These are phyloP conservation scores for Silene noctiflora DNA, from an alignment of 179 eudicot species.

Conservation along the genomic window DNA sequence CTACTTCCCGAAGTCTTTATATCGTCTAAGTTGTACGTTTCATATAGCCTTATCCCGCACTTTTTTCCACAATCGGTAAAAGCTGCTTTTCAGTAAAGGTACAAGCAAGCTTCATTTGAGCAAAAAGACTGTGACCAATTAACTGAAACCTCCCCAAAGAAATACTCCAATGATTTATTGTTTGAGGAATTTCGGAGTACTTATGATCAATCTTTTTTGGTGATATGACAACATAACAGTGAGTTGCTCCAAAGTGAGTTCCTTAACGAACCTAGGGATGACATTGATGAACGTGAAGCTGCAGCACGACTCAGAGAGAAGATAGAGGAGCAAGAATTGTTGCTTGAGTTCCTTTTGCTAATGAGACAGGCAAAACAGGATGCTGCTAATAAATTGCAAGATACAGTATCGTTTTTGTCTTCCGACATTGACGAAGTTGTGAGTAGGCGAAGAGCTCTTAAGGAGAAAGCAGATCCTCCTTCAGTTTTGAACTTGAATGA, in stretches of 20 bases:
- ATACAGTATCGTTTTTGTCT: constrained; percentile 65
- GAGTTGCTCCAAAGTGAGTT: constrained; percentile 88
- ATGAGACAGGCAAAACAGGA: constrained; percentile 74
- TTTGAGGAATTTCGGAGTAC: background rate
- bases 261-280: constrained; percentile 68
- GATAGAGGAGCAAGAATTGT: constrained; percentile 82
- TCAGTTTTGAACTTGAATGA: constrained; percentile 35
- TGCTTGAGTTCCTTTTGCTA: constrained; percentile 70
- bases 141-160: background rate
- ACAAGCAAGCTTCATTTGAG: background rate
- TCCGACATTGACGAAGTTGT: constrained; percentile 78
- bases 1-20: constrained; percentile 6
- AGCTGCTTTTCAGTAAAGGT: background rate
- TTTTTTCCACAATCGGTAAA: background rate
- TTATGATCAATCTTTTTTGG: constrained; percentile 3
- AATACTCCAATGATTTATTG: background rate
- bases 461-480: constrained; percentile 38
- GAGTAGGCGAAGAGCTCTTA: constrained; percentile 48
- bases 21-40: background rate
- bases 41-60: background rate
- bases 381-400: constrained; percentile 56
- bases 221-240: constrained; percentile 36
- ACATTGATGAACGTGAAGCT: constrained; percentile 78
- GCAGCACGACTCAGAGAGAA: constrained; percentile 73
- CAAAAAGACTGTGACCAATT: background rate